Evolutionary conservation across 768 basidiomycete genomes (phyloP).

Genomic region (Russula vinacea): DNA sequence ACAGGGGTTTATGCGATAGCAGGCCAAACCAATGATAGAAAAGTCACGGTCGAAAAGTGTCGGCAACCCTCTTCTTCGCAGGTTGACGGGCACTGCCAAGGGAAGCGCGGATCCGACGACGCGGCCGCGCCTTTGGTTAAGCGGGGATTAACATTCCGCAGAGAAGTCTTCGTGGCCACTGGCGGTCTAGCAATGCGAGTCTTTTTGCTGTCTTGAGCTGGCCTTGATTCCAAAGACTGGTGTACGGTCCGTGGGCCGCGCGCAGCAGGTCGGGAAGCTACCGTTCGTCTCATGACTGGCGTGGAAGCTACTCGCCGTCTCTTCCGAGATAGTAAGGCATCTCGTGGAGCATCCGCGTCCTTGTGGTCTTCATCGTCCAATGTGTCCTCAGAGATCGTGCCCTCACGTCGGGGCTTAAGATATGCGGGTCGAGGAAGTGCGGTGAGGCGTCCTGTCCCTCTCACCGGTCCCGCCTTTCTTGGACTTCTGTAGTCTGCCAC

Average conservation of each 20-base stretch:
- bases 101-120: slow-evolving; percentile 4
- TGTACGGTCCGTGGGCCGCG: slow-evolving; percentile 5
- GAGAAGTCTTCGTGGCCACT: slow-evolving; percentile 25
- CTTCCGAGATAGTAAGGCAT: slow-evolving; percentile 20
- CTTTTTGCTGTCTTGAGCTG: slow-evolving; percentile 8
- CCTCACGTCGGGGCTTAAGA: slow-evolving; percentile 12
- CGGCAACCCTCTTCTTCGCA: slow-evolving; percentile 3
- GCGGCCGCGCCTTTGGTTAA: slow-evolving; percentile 5
- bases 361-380: slow-evolving; percentile 24
- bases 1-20: slow-evolving; percentile 6
- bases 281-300: background rate
- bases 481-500: slow-evolving; percentile 12
- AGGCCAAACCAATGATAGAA: background rate
- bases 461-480: slow-evolving; percentile 9
- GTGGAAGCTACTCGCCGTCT: slow-evolving; percentile 20
- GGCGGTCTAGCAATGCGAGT: slow-evolving; percentile 2
- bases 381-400: slow-evolving; percentile 27
- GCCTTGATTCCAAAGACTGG: slow-evolving; percentile 10
- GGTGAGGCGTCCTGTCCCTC: slow-evolving; percentile 13
- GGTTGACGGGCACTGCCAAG: slow-evolving; percentile 11
- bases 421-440: slow-evolving; percentile 17
- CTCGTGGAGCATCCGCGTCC: background rate
- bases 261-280: slow-evolving; percentile 7
- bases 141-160: slow-evolving; percentile 16
- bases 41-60: slow-evolving; percentile 17